These are phyloP conservation scores for Clarireedia monteithiana DNA, from an alignment of 2,329 filamentous ascomycete genomes.

Conservation along the genomic window DNA sequence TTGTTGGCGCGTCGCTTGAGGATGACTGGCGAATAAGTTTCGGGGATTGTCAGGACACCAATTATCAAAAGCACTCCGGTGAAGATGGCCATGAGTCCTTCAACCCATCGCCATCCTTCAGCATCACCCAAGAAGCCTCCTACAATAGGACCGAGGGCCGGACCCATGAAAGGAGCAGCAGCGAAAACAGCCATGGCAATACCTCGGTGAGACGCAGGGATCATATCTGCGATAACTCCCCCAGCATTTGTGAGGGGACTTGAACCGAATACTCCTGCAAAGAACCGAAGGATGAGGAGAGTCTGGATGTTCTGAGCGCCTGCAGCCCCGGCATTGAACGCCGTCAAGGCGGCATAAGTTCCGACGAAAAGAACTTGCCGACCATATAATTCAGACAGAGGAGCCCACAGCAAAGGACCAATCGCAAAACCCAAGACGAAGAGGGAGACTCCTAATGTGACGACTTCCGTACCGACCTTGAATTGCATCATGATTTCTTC, in stretches of 20 bases:
- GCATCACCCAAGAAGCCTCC: slow-evolving; percentile 59
- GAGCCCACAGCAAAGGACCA: slow-evolving; percentile 35
- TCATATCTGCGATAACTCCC: slow-evolving; percentile 55
- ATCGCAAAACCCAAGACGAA: slow-evolving; percentile 38
- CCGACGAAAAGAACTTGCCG: slow-evolving; percentile 50
- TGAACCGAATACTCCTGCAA: slow-evolving; percentile 54
- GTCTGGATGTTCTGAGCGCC: slow-evolving; percentile 50
- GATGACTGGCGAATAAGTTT: slow-evolving; percentile 58
- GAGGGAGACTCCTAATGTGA: slow-evolving; percentile 36
- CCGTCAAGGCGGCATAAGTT: slow-evolving; percentile 49
- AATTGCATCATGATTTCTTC: slow-evolving; percentile 30
- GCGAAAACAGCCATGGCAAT: slow-evolving; percentile 55
- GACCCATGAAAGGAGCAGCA: slow-evolving; percentile 58
- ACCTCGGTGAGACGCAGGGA: slow-evolving; percentile 42
- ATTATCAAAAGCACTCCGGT: slow-evolving; percentile 58
- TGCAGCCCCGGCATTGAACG: slow-evolving; percentile 53
- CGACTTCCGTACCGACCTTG: slow-evolving; percentile 30
- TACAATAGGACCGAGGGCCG: slow-evolving; percentile 56
- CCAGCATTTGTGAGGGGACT: slow-evolving; percentile 55
- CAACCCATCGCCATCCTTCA: slow-evolving; percentile 70
- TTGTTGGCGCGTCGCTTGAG: slow-evolving; percentile 63
- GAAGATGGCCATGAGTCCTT: slow-evolving; percentile 53
- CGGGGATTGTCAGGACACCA: slow-evolving; percentile 43
- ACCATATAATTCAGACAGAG: slow-evolving; percentile 44
- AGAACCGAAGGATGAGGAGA: slow-evolving; percentile 60